phyloP scores from a whole-genome alignment of 306 rosid species.

The Sophora flavescens region DNA sequence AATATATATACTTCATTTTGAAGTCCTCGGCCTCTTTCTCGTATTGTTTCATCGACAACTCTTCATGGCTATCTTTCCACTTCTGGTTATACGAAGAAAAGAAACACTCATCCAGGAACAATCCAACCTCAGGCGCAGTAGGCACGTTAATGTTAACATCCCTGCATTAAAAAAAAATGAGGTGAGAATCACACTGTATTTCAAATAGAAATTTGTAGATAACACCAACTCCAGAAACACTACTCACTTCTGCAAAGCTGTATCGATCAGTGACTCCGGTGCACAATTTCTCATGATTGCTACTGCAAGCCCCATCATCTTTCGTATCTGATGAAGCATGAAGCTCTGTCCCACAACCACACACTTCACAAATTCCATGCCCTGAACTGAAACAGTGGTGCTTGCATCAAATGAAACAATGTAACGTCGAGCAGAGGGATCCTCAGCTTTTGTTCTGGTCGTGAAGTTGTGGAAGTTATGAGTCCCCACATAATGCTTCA shows the following conservation, averaged over 20 bases:
- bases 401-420: constrained; percentile 77
- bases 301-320: constrained; percentile 94
- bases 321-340: constrained; percentile 98
- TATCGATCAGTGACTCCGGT: constrained; percentile 72
- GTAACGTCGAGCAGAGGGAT: constrained; percentile 77
- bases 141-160: constrained; percentile 86
- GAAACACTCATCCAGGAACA: constrained; percentile 90
- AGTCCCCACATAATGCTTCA: constrained; percentile 80
- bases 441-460: constrained; percentile 90
- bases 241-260: constrained; percentile 83
- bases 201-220: constrained; percentile 29
- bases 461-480: constrained; percentile 97
- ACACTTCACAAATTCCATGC: constrained; percentile 84
- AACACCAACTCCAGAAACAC: constrained; percentile 19
- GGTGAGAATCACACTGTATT: constrained; percentile 36
- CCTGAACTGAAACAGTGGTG: constrained; percentile 61
- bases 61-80: constrained; percentile 94
- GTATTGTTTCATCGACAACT: constrained; percentile 79
- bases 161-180: constrained; percentile 51
- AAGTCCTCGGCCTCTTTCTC: constrained; percentile 81
- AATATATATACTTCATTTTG: constrained; percentile 83
- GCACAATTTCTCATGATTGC: constrained; percentile 88
- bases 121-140: constrained; percentile 97
- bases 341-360: constrained; percentile 97
- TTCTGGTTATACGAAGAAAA: constrained; percentile 87